Base-by-base conservation (phyloP, 1,139 yeast species). In the Debaryomyces coudertii region DNA sequence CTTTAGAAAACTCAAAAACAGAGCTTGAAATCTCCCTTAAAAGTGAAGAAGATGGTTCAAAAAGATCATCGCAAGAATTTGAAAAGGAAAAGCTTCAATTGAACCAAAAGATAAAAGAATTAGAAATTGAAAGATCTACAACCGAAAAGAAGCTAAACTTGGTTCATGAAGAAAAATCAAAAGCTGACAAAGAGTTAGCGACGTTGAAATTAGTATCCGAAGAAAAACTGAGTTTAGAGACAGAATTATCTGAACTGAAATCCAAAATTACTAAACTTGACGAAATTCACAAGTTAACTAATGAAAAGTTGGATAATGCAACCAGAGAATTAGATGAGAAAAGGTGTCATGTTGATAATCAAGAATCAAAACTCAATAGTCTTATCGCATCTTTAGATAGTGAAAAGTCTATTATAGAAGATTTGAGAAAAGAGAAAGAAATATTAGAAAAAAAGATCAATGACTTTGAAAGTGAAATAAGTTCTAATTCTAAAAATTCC, bases 391-490 rank as follows among this genome's bases (percentile, higher is more conserved):
- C 40, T 2, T 29, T 42, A 11, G 27, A 36, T 7, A 20, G 36
- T 9, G 36, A 35, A 23, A 36, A 36, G 29, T 22, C 12, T 7
- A 23, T 15, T 15, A 18, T 36, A 11, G 14, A 24, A 9, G 23
- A 29, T 16, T 29, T 44, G 12, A 23, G 23, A 15, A 25, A 36
- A 15, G 38, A 44, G 16, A 40, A 23, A 36, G 36, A 39, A 9
- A 34, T 30, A 8, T 39, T 51, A 22, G 47, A 49, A 31, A 46
- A 43, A 7, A 48, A 49, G 36, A 27, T 49, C 15, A 36, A 29
- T 8, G 40, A 38, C 8, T 41, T 51, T 25, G 47, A 49, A 36
- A 46, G 45, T 11, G 51, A 51, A 35, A 23, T 49, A 6, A 44
- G 44, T 12, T 24, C 34, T 3, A 39, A 48, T 22, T 45, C 43